These are phyloP conservation scores for Dioszegia crocea DNA, from an alignment of 768 basidiomycete species.

Conservation along the genomic window DNA sequence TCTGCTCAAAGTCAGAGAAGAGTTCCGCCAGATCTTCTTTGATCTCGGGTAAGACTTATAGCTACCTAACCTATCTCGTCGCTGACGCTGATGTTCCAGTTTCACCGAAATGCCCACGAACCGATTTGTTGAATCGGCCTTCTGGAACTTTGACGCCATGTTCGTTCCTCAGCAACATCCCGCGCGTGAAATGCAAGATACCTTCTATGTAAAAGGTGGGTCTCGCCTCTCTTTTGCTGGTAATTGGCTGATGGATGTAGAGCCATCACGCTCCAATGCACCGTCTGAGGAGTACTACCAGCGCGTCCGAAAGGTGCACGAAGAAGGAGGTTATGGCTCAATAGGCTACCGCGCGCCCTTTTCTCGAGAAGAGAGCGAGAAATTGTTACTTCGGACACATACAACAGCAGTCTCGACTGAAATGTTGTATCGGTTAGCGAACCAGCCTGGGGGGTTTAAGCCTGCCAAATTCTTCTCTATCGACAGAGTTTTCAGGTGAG, in stretches of 20 bases:
- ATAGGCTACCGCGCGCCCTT: constrained; percentile 97
- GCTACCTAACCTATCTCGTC: not conserved
- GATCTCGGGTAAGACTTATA: constrained; percentile 81
- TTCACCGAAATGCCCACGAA: constrained; percentile 98
- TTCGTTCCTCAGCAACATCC: constrained; percentile 99
- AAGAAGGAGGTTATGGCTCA: constrained; percentile 78
- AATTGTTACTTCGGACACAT: constrained; percentile 90
- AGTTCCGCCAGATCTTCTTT: constrained; percentile 94
- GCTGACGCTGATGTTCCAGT: constrained; percentile 52
- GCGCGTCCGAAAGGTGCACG: constrained; percentile 74
- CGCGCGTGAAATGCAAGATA: constrained; percentile 94
- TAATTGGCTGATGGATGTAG: constrained; percentile 50
- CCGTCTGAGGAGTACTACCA: constrained; percentile 81
- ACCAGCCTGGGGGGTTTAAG: constrained; percentile 69
- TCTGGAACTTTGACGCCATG: constrained; percentile 98
- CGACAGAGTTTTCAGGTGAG: constrained; percentile 79
- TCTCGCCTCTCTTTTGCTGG: constrained; percentile 4
- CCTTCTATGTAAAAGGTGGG: constrained; percentile 91
- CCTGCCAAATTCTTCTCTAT: constrained; percentile 95
- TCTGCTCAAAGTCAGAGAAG: constrained; percentile 93
- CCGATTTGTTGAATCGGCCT: constrained; percentile 92
- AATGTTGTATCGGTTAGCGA: constrained; percentile 91
- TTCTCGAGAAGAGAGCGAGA: constrained; percentile 83
- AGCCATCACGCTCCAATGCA: constrained; percentile 69
- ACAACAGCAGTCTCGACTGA: constrained; percentile 91